A percentile compares a stretch with the other conserved stretches of the same genome.
These are phyloP conservation scores for Phytophthora melonis DNA, from an alignment of 352 stramenopile genomes.

Conservation along the genomic window DNA sequence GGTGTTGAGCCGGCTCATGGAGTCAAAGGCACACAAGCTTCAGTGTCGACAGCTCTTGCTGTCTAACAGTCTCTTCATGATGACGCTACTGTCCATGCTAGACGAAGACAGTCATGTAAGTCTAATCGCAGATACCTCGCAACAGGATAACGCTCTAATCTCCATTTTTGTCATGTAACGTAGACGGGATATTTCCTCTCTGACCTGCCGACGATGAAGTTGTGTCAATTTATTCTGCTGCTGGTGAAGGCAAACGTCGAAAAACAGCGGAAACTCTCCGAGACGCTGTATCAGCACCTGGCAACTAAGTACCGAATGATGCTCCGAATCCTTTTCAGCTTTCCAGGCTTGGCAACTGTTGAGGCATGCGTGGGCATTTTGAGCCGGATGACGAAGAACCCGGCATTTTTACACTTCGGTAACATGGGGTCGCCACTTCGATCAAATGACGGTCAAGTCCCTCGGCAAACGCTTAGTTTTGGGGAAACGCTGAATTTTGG, in stretches of 20 bases:
- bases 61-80: conserved; percentile 69
- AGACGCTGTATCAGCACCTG: conserved; percentile 74
- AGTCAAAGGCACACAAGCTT: conserved; percentile 69
- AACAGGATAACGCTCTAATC: conserved; percentile 16
- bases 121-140: background rate
- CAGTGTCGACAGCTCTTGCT: conserved; percentile 69
- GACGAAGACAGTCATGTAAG: conserved; percentile 74
- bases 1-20: conserved; percentile 69
- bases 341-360: conserved; percentile 73
- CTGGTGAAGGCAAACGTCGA: conserved; percentile 71
- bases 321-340: conserved; percentile 81
- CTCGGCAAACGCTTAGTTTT: conserved; percentile 64
- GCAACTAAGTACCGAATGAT: conserved; percentile 82
- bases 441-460: conserved; percentile 59
- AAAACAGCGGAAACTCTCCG: conserved; percentile 71
- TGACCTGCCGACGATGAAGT: conserved; percentile 81
- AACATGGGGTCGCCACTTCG: conserved; percentile 55
- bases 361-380: conserved; percentile 82
- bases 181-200: conserved; percentile 72
- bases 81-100: conserved; percentile 72
- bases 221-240: conserved; percentile 76
- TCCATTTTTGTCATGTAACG: conserved; percentile 3
- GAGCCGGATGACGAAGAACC: conserved; percentile 78
- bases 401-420: conserved; percentile 67
- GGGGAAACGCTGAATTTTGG: conserved; percentile 67